Evolutionary conservation across 78 protist species (phyloP).

Genomic region (Dictyostelium discoideum): DNA sequence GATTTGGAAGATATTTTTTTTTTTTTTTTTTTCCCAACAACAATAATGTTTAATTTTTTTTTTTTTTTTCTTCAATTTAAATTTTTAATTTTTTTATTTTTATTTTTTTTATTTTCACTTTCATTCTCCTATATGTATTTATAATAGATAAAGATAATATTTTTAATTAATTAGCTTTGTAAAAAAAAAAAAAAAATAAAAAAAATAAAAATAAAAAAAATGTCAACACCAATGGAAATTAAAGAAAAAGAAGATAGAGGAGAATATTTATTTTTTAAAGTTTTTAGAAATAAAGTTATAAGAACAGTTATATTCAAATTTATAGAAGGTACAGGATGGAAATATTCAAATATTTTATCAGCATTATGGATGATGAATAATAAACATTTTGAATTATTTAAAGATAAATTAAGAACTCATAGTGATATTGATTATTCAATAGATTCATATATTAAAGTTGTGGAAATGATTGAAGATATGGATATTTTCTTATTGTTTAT

Average conservation of each 20-base stretch:
- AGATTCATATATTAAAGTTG: not conserved
- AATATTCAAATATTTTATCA: not conserved
- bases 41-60: no score
- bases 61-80: no score
- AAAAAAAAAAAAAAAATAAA: not conserved
- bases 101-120: no score
- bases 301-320: not conserved
- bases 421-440: not conserved
- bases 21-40: no score
- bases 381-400: not conserved
- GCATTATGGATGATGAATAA: not conserved
- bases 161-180: no score
- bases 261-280: constrained; percentile 14
- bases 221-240: no score
- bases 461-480: not conserved
- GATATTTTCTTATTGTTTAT: not conserved
- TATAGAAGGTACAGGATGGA: not conserved
- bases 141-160: no score
- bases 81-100: no score
- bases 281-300: constrained; percentile 5
- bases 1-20: no score
- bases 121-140: no score
- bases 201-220: no score
- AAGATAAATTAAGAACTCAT: not conserved
- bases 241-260: no score